Conservation (phyloP, 2,329 filamentous ascomycete genomes). For the Cladosporium sp. region DNA sequence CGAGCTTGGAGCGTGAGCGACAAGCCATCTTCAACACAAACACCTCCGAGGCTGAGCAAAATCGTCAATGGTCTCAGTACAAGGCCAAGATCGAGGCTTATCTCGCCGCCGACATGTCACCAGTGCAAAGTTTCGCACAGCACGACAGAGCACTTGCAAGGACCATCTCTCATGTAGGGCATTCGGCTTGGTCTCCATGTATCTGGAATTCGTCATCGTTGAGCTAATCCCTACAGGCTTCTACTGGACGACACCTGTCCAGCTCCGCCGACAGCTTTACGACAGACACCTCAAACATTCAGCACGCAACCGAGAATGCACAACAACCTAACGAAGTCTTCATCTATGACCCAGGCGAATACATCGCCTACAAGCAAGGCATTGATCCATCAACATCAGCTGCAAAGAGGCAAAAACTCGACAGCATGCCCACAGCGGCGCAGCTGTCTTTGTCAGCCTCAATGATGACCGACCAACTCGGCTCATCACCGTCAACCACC, state of each 20-base stretch:
- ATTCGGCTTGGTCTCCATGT: not conserved
- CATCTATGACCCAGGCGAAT: slow-evolving; percentile 32
- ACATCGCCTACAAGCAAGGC: slow-evolving; percentile 28
- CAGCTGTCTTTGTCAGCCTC: slow-evolving; percentile 24
- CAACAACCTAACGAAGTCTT: slow-evolving; percentile 20
- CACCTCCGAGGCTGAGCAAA: slow-evolving; percentile 37
- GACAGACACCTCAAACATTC: not conserved
- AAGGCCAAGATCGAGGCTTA: slow-evolving; percentile 28
- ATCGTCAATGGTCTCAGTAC: slow-evolving; percentile 37
- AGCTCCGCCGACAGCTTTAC: not conserved
- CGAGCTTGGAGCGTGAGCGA: slow-evolving; percentile 36
- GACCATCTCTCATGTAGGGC: not conserved
- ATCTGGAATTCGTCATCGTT: not conserved
- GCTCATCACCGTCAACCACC: slow-evolving; percentile 23
- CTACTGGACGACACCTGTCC: not conserved
- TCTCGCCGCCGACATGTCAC: not conserved
- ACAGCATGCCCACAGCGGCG: slow-evolving; percentile 23
- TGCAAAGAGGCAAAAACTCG: slow-evolving; percentile 29
- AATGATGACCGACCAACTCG: slow-evolving; percentile 15
- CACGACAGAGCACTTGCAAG: not conserved
- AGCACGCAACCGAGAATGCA: not conserved
- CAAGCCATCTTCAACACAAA: slow-evolving; percentile 39
- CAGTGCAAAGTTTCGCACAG: not conserved
- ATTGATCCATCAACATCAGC: slow-evolving; percentile 23
- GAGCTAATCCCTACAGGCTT: not conserved